Conservation (phyloP, 306 rosid species). For the Fagus sylvatica region DNA sequence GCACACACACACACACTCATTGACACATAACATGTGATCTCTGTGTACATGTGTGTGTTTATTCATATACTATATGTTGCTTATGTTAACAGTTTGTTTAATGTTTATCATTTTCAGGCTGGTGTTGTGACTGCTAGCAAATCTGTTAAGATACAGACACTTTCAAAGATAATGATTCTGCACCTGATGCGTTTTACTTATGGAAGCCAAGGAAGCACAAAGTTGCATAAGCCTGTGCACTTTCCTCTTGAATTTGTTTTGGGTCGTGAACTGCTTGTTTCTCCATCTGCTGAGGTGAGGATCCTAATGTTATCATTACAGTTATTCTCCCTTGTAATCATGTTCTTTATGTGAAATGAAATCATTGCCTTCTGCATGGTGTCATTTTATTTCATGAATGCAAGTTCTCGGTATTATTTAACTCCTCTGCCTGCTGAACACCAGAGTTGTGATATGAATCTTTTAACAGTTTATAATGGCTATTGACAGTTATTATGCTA, state of each 20-base stretch:
- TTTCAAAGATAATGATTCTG: constrained; percentile 85
- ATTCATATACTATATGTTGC: constrained; percentile 10
- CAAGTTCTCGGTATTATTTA: not conserved
- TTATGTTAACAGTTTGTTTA: constrained; percentile 10
- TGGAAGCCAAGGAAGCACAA: constrained; percentile 98
- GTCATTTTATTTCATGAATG: not conserved
- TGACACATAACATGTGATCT: not conserved
- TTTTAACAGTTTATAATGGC: too few relatives aligned
- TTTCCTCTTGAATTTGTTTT: constrained; percentile 79
- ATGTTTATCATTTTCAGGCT: constrained; percentile 48
- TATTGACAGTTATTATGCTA: too few relatives aligned
- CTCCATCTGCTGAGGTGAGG: constrained; percentile 64
- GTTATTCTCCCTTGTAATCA: not conserved
- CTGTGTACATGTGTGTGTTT: not conserved
- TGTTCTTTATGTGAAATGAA: not conserved
- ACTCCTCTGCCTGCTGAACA: not conserved
- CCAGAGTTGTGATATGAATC: not conserved
- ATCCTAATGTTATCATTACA: not conserved
- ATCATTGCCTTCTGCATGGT: not conserved
- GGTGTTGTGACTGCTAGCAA: constrained; percentile 81
- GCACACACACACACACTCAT: too few relatives aligned
- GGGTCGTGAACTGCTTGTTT: constrained; percentile 74
- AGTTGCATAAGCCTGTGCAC: constrained; percentile 78
- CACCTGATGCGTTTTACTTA: constrained; percentile 92
- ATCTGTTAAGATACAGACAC: constrained; percentile 67